Conservation (phyloP, 164 flowering plant species). For the Brasenia schreberi region DNA sequence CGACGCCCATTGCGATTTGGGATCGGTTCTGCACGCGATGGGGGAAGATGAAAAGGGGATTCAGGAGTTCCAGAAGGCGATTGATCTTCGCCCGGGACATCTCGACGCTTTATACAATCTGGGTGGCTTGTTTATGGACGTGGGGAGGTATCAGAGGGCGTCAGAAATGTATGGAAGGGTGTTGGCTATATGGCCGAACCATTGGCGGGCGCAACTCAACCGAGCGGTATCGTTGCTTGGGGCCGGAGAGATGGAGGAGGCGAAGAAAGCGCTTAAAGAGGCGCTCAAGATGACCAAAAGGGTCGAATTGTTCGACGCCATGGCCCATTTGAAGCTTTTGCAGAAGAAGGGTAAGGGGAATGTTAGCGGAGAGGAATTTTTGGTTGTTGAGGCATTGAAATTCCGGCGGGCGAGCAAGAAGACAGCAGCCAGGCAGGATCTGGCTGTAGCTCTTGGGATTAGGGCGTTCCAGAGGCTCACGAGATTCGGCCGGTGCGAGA, state of each 20-base stretch:
- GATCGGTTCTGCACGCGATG: slow-evolving; percentile 93
- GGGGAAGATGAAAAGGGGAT: slow-evolving; percentile 90
- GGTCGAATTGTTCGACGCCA: slow-evolving; percentile 89
- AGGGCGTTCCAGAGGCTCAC: slow-evolving; percentile 86
- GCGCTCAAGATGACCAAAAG: slow-evolving; percentile 94
- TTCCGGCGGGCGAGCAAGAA: slow-evolving; percentile 59
- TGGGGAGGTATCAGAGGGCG: slow-evolving; percentile 94
- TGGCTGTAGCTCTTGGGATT: slow-evolving; percentile 64
- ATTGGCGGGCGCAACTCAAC: slow-evolving; percentile 96
- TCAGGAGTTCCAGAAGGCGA: slow-evolving; percentile 94
- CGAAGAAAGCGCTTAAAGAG: slow-evolving; percentile 81
- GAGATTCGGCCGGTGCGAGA: slow-evolving; percentile 58
- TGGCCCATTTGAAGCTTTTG: slow-evolving; percentile 77
- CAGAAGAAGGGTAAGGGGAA: slow-evolving; percentile 58
- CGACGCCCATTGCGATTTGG: slow-evolving; percentile 97
- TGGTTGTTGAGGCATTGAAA: slow-evolving; percentile 52
- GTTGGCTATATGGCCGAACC: slow-evolving; percentile 77
- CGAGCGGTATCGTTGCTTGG: slow-evolving; percentile 92
- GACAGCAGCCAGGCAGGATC: slow-evolving; percentile 54
- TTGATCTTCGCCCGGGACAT: slow-evolving; percentile 94
- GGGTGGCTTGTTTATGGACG: slow-evolving; percentile 89
- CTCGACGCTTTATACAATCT: slow-evolving; percentile 90
- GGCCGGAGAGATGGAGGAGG: slow-evolving; percentile 89
- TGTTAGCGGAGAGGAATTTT: slow-evolving; percentile 46
- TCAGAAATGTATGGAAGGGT: slow-evolving; percentile 98